Evolutionary conservation across 2,329 filamentous ascomycete genomes (phyloP).

Genomic region (Penicillium psychrosexuale): DNA sequence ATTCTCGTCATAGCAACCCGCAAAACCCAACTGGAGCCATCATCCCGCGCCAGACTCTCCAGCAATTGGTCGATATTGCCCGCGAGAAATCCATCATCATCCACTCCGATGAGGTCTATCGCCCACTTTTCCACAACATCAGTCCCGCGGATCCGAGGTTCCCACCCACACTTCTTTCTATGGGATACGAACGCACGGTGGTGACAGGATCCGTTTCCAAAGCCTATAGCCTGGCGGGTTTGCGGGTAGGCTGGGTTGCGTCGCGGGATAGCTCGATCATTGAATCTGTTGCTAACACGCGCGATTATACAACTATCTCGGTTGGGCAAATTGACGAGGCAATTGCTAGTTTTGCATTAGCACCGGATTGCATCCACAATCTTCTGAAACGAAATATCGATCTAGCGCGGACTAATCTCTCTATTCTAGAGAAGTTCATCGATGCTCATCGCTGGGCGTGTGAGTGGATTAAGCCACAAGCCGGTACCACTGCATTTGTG

Average conservation of each 20-base stretch:
- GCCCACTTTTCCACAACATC: slow-evolving; percentile 74
- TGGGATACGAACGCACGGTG: slow-evolving; percentile 69
- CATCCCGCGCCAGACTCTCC: slow-evolving; percentile 60
- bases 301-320: slow-evolving; percentile 83
- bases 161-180: slow-evolving; percentile 66
- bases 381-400: slow-evolving; percentile 62
- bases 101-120: slow-evolving; percentile 77
- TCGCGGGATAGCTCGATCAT: slow-evolving; percentile 62
- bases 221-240: slow-evolving; percentile 76
- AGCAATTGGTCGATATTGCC: slow-evolving; percentile 63
- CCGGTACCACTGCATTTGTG: slow-evolving; percentile 77
- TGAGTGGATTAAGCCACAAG: slow-evolving; percentile 70
- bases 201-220: slow-evolving; percentile 81
- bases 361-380: slow-evolving; percentile 59
- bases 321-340: slow-evolving; percentile 80
- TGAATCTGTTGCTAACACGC: slow-evolving; percentile 59
- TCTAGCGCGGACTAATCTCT: slow-evolving; percentile 66
- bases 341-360: slow-evolving; percentile 72
- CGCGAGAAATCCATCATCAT: slow-evolving; percentile 62
- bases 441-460: slow-evolving; percentile 61
- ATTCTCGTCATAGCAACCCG: slow-evolving; percentile 57
- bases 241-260: slow-evolving; percentile 80
- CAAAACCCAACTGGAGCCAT: slow-evolving; percentile 67
- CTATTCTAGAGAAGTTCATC: slow-evolving; percentile 65
- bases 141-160: slow-evolving; percentile 52